These are phyloP conservation scores for Tulasnella sp. DNA, from an alignment of 768 basidiomycete genomes.

Conservation along the genomic window DNA sequence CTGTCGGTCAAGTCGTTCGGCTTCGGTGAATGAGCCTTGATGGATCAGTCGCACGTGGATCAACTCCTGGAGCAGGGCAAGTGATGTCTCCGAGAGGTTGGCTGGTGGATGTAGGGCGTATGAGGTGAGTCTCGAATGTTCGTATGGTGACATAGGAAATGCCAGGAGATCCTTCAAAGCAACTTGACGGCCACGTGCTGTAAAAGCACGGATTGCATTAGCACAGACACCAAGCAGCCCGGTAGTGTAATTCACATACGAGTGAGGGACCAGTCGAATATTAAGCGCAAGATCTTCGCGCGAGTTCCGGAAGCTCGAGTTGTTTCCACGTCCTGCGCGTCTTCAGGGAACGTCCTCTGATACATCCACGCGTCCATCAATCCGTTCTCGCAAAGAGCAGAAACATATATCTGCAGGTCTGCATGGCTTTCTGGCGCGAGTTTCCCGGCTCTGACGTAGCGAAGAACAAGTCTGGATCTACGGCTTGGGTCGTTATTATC, in stretches of 20 bases:
- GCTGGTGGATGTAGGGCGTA: slow-evolving; percentile 50
- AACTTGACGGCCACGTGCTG: slow-evolving; percentile 49
- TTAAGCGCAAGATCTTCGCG: slow-evolving; percentile 1
- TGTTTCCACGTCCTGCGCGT: slow-evolving; percentile 28
- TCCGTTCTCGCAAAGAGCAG: slow-evolving; percentile 52
- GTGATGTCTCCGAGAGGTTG: slow-evolving; percentile 36
- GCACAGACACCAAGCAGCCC: background rate
- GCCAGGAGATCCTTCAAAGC: slow-evolving; percentile 53
- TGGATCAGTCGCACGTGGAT: slow-evolving; percentile 69
- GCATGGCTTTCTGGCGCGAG: slow-evolving; percentile 57
- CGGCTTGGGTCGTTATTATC: slow-evolving; percentile 28
- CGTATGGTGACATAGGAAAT: slow-evolving; percentile 54
- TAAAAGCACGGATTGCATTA: background rate
- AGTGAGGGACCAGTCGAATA: slow-evolving; percentile 12
- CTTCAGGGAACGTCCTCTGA: slow-evolving; percentile 59
- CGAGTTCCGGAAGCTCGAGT: background rate
- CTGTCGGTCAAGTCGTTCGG: slow-evolving; percentile 62
- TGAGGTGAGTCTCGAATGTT: slow-evolving; percentile 45
- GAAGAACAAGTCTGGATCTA: slow-evolving; percentile 42
- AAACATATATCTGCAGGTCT: slow-evolving; percentile 58
- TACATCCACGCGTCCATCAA: slow-evolving; percentile 67
- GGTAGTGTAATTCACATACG: background rate
- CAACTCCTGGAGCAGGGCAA: slow-evolving; percentile 63
- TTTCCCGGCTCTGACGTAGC: slow-evolving; percentile 66
- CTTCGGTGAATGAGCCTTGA: slow-evolving; percentile 56